Evolutionary conservation across 129 eudicot genomes (phyloP).

Genomic region (Saussurea involucrata): DNA sequence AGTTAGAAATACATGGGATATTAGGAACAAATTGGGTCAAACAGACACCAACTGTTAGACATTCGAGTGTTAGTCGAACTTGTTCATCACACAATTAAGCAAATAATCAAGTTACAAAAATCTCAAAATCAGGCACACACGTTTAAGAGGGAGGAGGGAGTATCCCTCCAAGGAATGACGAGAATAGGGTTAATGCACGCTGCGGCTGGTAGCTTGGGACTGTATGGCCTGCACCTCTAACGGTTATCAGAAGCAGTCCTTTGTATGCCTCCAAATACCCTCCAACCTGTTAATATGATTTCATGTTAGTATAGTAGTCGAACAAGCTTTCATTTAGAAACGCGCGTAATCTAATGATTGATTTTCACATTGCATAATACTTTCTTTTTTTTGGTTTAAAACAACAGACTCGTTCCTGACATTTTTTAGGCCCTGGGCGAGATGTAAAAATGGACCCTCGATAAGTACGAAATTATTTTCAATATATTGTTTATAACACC

Average conservation of each 20-base stretch:
- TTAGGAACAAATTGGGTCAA: conserved; percentile 3
- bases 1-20: not conserved
- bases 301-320: not conserved
- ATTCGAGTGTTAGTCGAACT: not conserved
- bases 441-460: too few species aligned
- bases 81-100: not conserved
- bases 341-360: not conserved
- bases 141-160: conserved; percentile 36
- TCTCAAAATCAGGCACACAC: not conserved
- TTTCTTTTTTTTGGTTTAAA: not conserved
- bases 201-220: conserved; percentile 52
- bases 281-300: conserved; percentile 33
- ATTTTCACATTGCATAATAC: not conserved
- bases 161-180: conserved; percentile 44
- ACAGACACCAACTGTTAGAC: conserved; percentile 14
- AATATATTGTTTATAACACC: too few species aligned
- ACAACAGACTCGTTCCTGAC: too few species aligned
- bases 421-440: too few species aligned
- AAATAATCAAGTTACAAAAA: not conserved
- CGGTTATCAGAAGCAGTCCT: conserved; percentile 37
- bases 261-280: conserved; percentile 45
- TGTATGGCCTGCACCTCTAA: conserved; percentile 49
- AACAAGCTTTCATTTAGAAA: not conserved
- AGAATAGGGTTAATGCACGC: conserved; percentile 37
- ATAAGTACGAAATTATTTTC: too few species aligned